These are phyloP conservation scores for Castanospermum australe DNA, from an alignment of 306 rosid genomes.

Conservation along the genomic window DNA sequence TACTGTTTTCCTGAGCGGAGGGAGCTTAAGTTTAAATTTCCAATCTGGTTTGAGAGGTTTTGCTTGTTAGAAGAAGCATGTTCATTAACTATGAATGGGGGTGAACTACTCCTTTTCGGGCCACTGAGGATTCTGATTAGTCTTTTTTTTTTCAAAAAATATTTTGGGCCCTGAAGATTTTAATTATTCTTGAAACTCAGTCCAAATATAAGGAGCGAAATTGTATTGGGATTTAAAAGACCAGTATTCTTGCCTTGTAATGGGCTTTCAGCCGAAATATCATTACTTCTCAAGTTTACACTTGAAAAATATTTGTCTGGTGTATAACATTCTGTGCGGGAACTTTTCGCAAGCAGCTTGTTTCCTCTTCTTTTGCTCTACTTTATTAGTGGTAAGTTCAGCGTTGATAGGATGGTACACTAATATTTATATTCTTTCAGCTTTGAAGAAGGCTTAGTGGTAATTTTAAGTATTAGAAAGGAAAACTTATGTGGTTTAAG, in stretches of 20 bases:
- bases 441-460: neutral
- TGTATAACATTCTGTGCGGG: neutral
- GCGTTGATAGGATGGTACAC: neutral
- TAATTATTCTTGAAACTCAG: neutral
- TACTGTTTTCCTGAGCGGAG: neutral
- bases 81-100: neutral
- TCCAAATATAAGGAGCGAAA: neutral
- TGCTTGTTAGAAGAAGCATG: neutral
- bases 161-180: neutral
- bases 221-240: neutral
- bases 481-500: neutral
- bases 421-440: neutral
- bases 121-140: neutral
- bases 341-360: neutral
- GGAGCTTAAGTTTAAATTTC: neutral
- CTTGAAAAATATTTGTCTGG: neutral
- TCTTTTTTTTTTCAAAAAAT: neutral
- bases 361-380: neutral
- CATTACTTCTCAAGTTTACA: neutral
- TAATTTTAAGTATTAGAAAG: neutral
- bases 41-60: neutral
- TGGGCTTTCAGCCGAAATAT: neutral
- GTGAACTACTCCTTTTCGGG: neutral
- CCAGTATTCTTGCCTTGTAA: neutral
- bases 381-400: neutral